Conservation (phyloP, 441 rosid species). For the Raphanus hybrid region DNA sequence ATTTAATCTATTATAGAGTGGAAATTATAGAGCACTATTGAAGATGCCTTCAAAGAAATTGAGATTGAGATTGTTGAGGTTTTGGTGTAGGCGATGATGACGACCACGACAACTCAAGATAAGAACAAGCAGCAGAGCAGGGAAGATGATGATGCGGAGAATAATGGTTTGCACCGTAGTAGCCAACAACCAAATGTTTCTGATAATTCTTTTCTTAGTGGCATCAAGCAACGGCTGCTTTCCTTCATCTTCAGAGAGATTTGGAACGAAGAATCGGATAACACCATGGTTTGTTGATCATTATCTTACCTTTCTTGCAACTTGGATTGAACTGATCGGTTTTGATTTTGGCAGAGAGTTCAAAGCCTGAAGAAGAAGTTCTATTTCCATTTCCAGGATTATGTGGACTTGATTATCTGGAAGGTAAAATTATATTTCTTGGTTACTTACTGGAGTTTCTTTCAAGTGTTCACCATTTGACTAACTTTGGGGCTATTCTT, state of each 20-base stretch:
- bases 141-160: conserved; percentile 56
- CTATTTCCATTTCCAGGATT: conserved; percentile 93
- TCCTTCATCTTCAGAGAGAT: conserved; percentile 85
- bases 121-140: conserved; percentile 54
- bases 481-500: conserved; percentile 25
- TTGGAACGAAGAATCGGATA: conserved; percentile 86
- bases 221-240: conserved; percentile 90
- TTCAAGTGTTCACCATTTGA: neutral
- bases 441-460: conserved; percentile 12
- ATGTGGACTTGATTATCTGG: conserved; percentile 90
- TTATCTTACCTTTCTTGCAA: neutral
- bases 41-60: neutral
- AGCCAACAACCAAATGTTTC: conserved; percentile 53
- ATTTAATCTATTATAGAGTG: too few relatives aligned
- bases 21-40: too few relatives aligned
- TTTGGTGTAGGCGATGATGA: conserved; percentile 57
- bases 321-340: too few relatives aligned
- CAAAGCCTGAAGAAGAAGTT: conserved; percentile 92
- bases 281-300: conserved; percentile 49
- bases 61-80: neutral
- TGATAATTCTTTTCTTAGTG: conserved; percentile 66
- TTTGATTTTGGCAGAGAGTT: conserved; percentile 56
- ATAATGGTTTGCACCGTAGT: conserved; percentile 46
- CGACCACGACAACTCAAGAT: conserved; percentile 44
- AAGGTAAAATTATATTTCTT: conserved; percentile 55